These are phyloP conservation scores for Protomyces inouyei DNA, from an alignment of 1,139 yeast species.

Conservation along the genomic window DNA sequence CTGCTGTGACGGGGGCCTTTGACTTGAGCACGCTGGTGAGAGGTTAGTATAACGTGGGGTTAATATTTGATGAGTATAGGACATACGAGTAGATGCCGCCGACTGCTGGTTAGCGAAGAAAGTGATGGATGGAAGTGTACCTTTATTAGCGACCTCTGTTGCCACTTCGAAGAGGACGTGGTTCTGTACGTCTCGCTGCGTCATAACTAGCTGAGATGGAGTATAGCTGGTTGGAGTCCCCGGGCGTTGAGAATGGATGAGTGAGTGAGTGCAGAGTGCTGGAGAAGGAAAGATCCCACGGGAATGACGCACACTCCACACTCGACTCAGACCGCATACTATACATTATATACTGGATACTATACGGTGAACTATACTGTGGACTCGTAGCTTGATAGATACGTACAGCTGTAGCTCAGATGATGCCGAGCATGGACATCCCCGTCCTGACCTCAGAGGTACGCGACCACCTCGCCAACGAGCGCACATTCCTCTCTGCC, in stretches of 20 bases:
- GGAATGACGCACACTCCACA: too few species aligned
- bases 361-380: too few species aligned
- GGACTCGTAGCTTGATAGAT: too few species aligned
- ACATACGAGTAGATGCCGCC: constrained; percentile 83
- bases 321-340: too few species aligned
- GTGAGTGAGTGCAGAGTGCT: too few species aligned
- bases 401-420: background rate
- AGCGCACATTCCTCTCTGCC: constrained; percentile 18
- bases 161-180: constrained; percentile 90
- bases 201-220: background rate
- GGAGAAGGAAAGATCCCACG: too few species aligned
- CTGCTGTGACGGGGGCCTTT: constrained; percentile 93
- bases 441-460: background rate
- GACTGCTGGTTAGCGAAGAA: constrained; percentile 43
- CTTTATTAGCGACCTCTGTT: constrained; percentile 91
- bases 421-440: background rate
- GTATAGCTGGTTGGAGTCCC: too few species aligned
- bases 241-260: too few species aligned
- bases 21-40: constrained; percentile 64
- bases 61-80: background rate
- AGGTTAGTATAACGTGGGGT: constrained; percentile 5
- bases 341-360: too few species aligned
- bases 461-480: constrained; percentile 23
- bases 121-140: constrained; percentile 13
- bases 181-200: constrained; percentile 49